Evolutionary conservation across 1,284 basidiomycete species (phyloP).

Genomic region (Heterobasidion irregulare): DNA sequence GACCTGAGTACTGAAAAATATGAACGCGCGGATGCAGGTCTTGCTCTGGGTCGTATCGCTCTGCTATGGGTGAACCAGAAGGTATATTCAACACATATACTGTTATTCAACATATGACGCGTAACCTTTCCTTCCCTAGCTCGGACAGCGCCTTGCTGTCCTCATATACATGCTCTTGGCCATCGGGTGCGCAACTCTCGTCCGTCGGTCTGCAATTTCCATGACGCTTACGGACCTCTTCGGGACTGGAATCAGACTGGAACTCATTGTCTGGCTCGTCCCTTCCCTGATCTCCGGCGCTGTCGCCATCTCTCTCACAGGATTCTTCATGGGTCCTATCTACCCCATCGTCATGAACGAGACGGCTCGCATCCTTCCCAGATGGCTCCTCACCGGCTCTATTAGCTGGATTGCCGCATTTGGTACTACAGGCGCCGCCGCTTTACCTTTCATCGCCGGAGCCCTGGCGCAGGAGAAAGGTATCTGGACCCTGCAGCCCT

Average conservation of each 20-base stretch:
- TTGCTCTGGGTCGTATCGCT: constrained; percentile 32
- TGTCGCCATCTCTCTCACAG: constrained; percentile 42
- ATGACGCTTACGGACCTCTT: too few relatives aligned
- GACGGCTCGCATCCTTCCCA: constrained; percentile 34
- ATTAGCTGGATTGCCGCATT: constrained; percentile 48
- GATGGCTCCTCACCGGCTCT: constrained; percentile 39
- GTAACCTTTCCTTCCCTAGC: constrained; percentile 9
- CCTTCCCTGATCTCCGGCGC: constrained; percentile 42
- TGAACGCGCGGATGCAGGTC: constrained; percentile 17
- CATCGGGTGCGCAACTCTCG: constrained; percentile 19
- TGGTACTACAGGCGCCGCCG: constrained; percentile 41
- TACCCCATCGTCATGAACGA: constrained; percentile 46
- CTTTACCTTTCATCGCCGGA: constrained; percentile 47
- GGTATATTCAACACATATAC: constrained; percentile 17
- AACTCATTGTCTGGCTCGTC: constrained; percentile 49
- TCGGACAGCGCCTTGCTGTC: constrained; percentile 33
- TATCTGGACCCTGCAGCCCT: constrained; percentile 41
- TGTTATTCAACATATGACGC: neutral
- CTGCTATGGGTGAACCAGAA: constrained; percentile 41
- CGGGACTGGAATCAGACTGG: constrained; percentile 22
- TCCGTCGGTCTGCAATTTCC: too few relatives aligned
- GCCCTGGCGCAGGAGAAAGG: constrained; percentile 39
- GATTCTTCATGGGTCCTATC: constrained; percentile 40
- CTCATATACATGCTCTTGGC: constrained; percentile 27
- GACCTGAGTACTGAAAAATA: neutral